Evolutionary conservation across 257 asterid species (phyloP), one percentile per base, ranked within the genome.

Genomic region (Linderniella brevidens): DNA sequence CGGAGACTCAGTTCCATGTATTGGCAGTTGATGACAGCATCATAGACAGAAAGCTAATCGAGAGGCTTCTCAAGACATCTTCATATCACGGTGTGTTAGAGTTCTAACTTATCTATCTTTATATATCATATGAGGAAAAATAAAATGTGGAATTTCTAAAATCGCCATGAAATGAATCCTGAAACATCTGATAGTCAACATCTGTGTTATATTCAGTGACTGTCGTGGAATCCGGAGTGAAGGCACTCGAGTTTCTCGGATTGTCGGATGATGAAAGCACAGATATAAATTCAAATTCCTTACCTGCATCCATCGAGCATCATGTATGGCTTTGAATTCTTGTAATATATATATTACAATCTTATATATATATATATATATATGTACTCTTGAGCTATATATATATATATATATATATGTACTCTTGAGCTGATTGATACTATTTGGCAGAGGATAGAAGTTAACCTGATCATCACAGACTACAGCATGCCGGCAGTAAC

Each of bases 401-500:
- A n/a, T n/a, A n/a, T n/a, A n/a, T n/a, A n/a, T n/a, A n/a, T n/a
- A n/a, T n/a, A n/a, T n/a, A n/a, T n/a, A n/a, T n/a, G n/a, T n/a
- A n/a, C n/a, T n/a, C n/a, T n/a, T n/a, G n/a, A n/a, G n/a, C n/a
- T n/a, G n/a, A n/a, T n/a, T n/a, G n/a, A n/a, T n/a, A n/a, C n/a
- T n/a, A n/a, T n/a, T n/a, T n/a, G n/a, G n/a, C 32, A 73, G 69
- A 60, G 59, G 17, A 57, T 65, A 16, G 72, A 72, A 41, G 70
- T 77, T 11, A 74, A 74, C 56, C 29, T 80, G 72, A 80, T 80
- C 50, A 77, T 80, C 52, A 72, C 93, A 5, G 85, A 80, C 50
- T 80, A 77, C 50, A 58, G 69, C 25, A 80, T 80, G 93, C 93
- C 93, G 12, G 77, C 80, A 45, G 19, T 80, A 41, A 77, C 83